Evolutionary conservation across 139 green algal genomes (phyloP), one percentile per base, ranked within the genome.

Genomic region (Chlamydomonas schloesseri): DNA sequence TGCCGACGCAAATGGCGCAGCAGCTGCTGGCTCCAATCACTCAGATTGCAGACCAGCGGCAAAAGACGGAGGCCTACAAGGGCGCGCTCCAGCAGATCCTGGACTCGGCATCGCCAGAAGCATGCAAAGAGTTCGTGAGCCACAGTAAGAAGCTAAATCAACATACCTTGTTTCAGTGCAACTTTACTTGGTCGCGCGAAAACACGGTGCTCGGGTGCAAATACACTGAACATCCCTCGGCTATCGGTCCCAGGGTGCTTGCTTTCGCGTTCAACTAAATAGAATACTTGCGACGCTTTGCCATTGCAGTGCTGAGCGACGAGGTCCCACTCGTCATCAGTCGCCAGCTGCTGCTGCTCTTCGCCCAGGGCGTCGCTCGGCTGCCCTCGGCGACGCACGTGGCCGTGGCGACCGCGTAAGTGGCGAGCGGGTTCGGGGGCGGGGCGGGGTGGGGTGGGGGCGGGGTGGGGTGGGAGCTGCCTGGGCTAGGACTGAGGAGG

Each of bases 261-360:
- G 24, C 58, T n/a, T n/a, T n/a, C n/a, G n/a, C n/a, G n/a, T n/a
- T n/a, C n/a, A n/a, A n/a, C n/a, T n/a, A n/a, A n/a, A n/a, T n/a
- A n/a, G n/a, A 68, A 26, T 57, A 28, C 24, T 10, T n/a, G 9
- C 36, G 18, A 36, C 37, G 17, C 17, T 42, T 70, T 11, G n/a
- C 11, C 18, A 24, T 72, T 23, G 87, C 92, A 98, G 96, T 98
- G 86, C 76, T 98, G 4, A 96, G 93, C 18, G 96, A 98, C 29
- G 90, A 90, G 0, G 95, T 98, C n/a, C 93, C 95, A 14, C 90
- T 98, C 4, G 95, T 98, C 2, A 87, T 98, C 33, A 96, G 93
- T 73, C 82, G 96, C 8, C 92, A 96, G 83, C 70, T 98, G 77
- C 85, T 98, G 58, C 62, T 87, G 57, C 50, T 78, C 0, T 96